phyloP scores from a whole-genome alignment of 495 filamentous ascomycete species.

The Aspergillus sclerotiicarbonarius region DNA sequence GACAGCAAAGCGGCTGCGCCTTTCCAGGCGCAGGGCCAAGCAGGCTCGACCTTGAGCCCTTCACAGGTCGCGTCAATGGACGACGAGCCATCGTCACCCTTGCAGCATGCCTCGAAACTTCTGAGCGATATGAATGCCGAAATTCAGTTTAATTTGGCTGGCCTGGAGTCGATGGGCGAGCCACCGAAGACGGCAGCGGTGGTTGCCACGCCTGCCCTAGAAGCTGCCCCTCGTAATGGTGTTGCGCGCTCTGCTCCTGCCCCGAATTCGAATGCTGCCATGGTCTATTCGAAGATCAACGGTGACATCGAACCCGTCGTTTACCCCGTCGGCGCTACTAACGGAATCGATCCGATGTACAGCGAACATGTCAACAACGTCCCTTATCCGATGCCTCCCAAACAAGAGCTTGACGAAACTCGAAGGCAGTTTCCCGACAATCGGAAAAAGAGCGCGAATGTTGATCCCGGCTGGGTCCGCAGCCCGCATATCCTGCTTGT shows the following conservation, averaged over 20 bases:
- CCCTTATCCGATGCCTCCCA: conserved; percentile 71
- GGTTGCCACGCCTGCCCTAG: conserved; percentile 46
- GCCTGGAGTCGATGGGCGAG: conserved; percentile 75
- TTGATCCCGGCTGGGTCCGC: conserved; percentile 78
- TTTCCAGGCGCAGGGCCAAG: conserved; percentile 41
- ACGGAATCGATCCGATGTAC: conserved; percentile 93
- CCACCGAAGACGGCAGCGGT: conserved; percentile 56
- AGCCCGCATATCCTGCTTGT: conserved; percentile 87
- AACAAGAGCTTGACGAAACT: conserved; percentile 52
- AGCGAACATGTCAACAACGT: conserved; percentile 92
- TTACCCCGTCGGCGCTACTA: conserved; percentile 84
- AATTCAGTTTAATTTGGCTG: conserved; percentile 68
- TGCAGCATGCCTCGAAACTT: conserved; percentile 88
- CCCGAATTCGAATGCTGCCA: conserved; percentile 47
- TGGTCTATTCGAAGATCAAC: conserved; percentile 52
- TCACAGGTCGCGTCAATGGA: conserved; percentile 50
- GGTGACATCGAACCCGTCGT: conserved; percentile 77
- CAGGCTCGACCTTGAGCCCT: conserved; percentile 38
- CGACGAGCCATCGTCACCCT: conserved; percentile 74
- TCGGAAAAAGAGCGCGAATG: conserved; percentile 65
- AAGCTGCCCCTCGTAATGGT: conserved; percentile 38
- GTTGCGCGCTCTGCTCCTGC: conserved; percentile 44
- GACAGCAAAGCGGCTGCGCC: conserved; percentile 54
- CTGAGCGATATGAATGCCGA: conserved; percentile 78
- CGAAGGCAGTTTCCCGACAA: conserved; percentile 50